Conservation (phyloP, 352 stramenopile species). For the Phytophthora fragariaefolia region DNA sequence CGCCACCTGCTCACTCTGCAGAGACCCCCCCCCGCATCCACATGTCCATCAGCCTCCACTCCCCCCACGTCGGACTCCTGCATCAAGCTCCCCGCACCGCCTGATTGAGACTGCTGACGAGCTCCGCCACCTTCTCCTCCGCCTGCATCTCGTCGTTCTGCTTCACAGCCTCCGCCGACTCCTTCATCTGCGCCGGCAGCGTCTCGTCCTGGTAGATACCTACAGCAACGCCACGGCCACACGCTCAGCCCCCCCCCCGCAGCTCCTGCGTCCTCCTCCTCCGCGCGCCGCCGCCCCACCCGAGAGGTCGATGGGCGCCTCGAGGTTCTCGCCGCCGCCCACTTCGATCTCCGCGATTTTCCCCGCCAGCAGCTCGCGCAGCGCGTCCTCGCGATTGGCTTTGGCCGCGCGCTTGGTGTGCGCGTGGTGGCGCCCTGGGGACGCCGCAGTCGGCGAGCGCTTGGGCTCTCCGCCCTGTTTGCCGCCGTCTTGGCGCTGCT, state of each 20-base stretch:
- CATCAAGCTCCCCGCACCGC: conserved; percentile 39
- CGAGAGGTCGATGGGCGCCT: conserved; percentile 74
- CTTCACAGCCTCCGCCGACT: conserved; percentile 46
- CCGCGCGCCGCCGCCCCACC: conserved; percentile 41
- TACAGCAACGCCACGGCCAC: conserved; percentile 11
- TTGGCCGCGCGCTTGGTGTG: conserved; percentile 35
- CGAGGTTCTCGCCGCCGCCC: conserved; percentile 78
- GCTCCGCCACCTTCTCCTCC: conserved; percentile 54
- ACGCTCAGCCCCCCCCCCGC: no score
- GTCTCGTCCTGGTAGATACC: conserved; percentile 75
- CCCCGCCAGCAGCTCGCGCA: conserved; percentile 79
- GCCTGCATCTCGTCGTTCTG: conserved; percentile 40
- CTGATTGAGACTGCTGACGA: conserved; percentile 48
- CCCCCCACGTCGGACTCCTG: not conserved
- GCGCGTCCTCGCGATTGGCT: conserved; percentile 52
- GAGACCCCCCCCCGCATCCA: not conserved
- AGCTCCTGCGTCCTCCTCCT: no score
- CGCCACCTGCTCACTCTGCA: conserved; percentile 61
- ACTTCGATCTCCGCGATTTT: conserved; percentile 91
- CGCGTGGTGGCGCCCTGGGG: conserved; percentile 36
- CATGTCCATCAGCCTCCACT: not conserved
- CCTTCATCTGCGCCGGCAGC: conserved; percentile 42
- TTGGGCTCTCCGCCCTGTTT: conserved; percentile 21
- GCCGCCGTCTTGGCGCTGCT: conserved; percentile 18
- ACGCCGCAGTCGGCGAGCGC: conserved; percentile 32